These are phyloP conservation scores for Fraxinus sp. DNA, from an alignment of 305 asterid genomes.

Conservation along the genomic window DNA sequence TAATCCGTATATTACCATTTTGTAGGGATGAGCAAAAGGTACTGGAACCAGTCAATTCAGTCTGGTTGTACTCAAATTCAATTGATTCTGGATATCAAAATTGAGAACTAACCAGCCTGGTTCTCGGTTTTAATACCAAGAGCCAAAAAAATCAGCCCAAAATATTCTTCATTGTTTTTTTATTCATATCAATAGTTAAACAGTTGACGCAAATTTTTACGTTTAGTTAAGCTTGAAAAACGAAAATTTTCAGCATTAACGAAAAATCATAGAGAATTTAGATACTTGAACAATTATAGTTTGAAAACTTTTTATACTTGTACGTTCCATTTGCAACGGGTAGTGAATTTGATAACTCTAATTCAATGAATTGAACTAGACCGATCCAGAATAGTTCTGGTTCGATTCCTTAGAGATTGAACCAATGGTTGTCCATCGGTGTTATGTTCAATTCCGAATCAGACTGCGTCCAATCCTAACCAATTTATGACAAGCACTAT, in stretches of 20 bases:
- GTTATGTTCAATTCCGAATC: background rate
- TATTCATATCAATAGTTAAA: background rate
- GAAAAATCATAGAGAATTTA: background rate
- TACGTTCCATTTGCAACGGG: too few relatives aligned
- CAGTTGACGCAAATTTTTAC: background rate
- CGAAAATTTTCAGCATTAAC: background rate
- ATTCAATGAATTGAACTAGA: too few relatives aligned
- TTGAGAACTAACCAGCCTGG: background rate
- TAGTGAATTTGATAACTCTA: background rate
- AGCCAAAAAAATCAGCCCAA: background rate
- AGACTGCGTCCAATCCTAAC: background rate
- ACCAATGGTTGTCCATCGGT: background rate
- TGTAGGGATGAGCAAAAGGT: background rate
- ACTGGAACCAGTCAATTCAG: background rate
- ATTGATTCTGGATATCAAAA: background rate
- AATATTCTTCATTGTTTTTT: background rate
- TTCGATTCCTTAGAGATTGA: background rate
- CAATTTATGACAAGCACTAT: slow-evolving; percentile 18
- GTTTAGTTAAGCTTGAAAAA: background rate
- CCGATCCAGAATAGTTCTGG: too few relatives aligned
- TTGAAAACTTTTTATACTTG: too few relatives aligned
- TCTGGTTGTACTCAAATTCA: background rate
- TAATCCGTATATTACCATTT: background rate
- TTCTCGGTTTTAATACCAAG: background rate
- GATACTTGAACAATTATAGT: background rate